A percentile compares a stretch with the other conserved stretches of the same genome.
Conservation (phyloP, 2,329 filamentous ascomycete species). For the Herpotrichia juniperi region DNA sequence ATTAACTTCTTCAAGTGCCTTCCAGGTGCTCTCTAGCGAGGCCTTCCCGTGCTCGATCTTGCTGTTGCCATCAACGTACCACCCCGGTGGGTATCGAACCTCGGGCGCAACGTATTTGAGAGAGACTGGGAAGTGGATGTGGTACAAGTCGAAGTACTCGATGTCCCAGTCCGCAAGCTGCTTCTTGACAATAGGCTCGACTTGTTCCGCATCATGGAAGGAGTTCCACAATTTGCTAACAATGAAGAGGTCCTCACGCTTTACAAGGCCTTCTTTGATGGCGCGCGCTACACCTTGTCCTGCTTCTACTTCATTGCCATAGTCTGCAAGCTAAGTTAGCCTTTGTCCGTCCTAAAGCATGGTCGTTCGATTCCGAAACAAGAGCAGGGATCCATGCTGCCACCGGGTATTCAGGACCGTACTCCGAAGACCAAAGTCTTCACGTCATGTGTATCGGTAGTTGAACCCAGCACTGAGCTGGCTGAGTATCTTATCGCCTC, state of each 20-base stretch:
- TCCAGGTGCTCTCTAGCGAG: slow-evolving; percentile 44
- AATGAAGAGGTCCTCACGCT: slow-evolving; percentile 80
- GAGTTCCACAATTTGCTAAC: slow-evolving; percentile 94
- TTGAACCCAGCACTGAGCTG: background rate
- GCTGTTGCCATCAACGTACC: slow-evolving; percentile 40
- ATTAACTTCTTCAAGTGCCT: slow-evolving; percentile 49
- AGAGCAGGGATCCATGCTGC: slow-evolving; percentile 18
- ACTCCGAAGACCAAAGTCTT: slow-evolving; percentile 10
- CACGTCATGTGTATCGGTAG: background rate
- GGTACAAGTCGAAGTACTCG: slow-evolving; percentile 53
- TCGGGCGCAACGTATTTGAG: slow-evolving; percentile 62
- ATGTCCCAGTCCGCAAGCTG: slow-evolving; percentile 45
- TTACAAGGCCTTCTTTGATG: slow-evolving; percentile 46
- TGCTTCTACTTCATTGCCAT: slow-evolving; percentile 46
- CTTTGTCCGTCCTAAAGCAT: slow-evolving; percentile 17
- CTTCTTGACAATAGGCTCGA: slow-evolving; percentile 75
- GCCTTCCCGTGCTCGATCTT: slow-evolving; percentile 46
- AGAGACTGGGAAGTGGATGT: slow-evolving; percentile 88
- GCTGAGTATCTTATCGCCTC: background rate
- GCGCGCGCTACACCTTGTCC: slow-evolving; percentile 44
- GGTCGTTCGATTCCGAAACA: slow-evolving; percentile 18
- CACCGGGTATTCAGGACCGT: slow-evolving; percentile 28
- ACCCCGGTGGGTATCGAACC: slow-evolving; percentile 43
- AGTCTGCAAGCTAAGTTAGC: slow-evolving; percentile 28
- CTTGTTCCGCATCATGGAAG: slow-evolving; percentile 81